Evolutionary conservation across 208 protist genomes (phyloP), one percentile per base, ranked within the genome.

Genomic region (Leishmania arabica): DNA sequence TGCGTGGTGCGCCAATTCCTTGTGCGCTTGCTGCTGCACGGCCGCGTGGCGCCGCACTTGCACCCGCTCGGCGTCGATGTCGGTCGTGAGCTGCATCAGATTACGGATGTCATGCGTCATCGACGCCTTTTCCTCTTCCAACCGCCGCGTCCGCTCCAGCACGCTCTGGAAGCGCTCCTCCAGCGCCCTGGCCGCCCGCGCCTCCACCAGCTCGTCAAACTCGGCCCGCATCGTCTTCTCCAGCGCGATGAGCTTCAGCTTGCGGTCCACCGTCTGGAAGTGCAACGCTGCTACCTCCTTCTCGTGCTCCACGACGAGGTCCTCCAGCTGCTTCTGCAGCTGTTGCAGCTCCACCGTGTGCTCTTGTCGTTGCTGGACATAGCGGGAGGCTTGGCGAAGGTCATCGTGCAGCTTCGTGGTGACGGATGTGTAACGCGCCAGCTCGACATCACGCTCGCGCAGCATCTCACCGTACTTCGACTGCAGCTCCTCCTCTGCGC

Each of bases 201-300:
- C 75, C 75, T 94, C 87, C 3, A 96, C 91, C 45, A 90, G 79
- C n/a, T 60, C 45, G 45, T 93, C 45, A 66, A 95, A 95, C 74
- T 85, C 68, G 51, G 89, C 89, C 56, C 86, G 85, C 91, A 97
- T 95, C 34, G 84, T 88, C 79, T 90, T 87, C 75, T 97, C 93
- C 54, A 97, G 74, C 34, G 93, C 90, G 37, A 95, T 83, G 34
- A 97, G 85, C 54, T 90, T 86, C 85, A 97, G 91, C 74, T 97
- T 97, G 24, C 93, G 89, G 78, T 97, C 93, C 17, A 97, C 85
- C 45, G 90, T 93, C 76, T 95, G 89, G 78, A 95, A 95, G 70
- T 91, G 90, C 78, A 97, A 84, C 27, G 87, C 88, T 37, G 87
- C 81, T 66, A 95, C 49, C 79, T 95, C 91, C 71, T 86, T 85